Evolutionary conservation across 2,329 filamentous ascomycete genomes (phyloP).

Genomic region (Blastomyces parvus): DNA sequence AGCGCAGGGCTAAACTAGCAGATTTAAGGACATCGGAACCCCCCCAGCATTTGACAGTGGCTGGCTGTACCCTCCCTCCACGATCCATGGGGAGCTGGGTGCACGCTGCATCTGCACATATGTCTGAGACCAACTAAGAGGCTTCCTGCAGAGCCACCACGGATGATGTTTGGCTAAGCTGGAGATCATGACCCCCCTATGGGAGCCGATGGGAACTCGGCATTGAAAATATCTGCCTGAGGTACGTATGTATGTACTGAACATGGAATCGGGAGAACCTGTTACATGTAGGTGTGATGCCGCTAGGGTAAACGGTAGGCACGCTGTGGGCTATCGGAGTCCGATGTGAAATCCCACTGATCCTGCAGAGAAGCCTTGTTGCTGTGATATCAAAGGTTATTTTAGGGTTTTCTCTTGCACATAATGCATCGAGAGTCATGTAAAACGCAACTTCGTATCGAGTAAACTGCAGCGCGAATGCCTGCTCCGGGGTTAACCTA

Average conservation of each 20-base stretch:
- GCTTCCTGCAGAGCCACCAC: not conserved
- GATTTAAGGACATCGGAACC: not conserved
- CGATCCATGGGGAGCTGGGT: not conserved
- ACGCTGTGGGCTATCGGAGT: not conserved
- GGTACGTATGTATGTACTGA: no score
- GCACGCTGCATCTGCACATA: not conserved
- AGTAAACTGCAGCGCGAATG: not conserved
- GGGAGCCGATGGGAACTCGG: not conserved
- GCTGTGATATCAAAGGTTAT: not conserved
- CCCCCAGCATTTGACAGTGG: not conserved
- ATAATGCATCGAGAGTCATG: not conserved
- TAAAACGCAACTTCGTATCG: not conserved
- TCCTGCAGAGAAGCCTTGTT: not conserved
- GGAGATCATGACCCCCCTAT: not conserved
- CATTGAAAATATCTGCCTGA: not conserved
- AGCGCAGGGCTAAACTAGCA: not conserved
- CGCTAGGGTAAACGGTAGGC: not conserved
- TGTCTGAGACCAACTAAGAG: not conserved
- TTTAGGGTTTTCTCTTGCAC: not conserved
- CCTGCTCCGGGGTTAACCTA: not conserved
- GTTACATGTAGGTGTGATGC: not conserved
- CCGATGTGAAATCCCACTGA: not conserved
- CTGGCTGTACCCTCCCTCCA: slow-evolving; percentile 1
- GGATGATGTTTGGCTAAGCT: not conserved
- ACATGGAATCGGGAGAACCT: not conserved